phyloP scores from a whole-genome alignment of 1,284 basidiomycete species.

The Limonomyces culmigenus region DNA sequence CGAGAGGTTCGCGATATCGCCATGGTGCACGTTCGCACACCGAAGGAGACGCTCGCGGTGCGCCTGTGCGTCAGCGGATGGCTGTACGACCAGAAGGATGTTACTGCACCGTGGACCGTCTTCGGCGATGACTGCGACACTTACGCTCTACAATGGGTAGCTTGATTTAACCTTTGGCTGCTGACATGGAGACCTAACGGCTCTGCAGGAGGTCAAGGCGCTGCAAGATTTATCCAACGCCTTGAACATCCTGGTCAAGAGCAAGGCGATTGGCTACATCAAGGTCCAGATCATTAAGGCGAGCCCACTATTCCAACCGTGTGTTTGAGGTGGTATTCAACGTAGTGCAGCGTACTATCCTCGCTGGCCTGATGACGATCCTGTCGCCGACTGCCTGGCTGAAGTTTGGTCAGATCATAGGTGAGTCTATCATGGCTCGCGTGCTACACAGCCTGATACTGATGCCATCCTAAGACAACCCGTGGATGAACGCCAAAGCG shows the following conservation, averaged over 20 bases:
- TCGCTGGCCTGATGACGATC: conserved; percentile 29
- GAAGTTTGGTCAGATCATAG: conserved; percentile 36
- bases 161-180: not conserved
- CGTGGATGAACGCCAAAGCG: conserved; percentile 38
- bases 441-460: not conserved
- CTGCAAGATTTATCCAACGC: conserved; percentile 31
- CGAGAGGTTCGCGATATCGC: conserved; percentile 36
- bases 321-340: too few relatives aligned
- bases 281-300: conserved; percentile 29
- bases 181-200: not conserved
- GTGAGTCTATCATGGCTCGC: conserved; percentile 10
- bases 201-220: conserved; percentile 35
- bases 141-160: conserved; percentile 40
- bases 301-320: too few relatives aligned
- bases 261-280: conserved; percentile 32
- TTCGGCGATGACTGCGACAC: conserved; percentile 33
- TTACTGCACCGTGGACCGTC: conserved; percentile 34
- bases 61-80: conserved; percentile 41
- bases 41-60: conserved; percentile 30
- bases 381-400: conserved; percentile 35
- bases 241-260: conserved; percentile 25
- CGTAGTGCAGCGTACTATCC: too few relatives aligned
- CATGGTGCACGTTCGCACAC: conserved; percentile 25
- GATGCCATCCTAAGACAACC: conserved; percentile 29
- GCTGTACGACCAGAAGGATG: conserved; percentile 25